Percentiles rank a stretch among this genome's conserved stretches.
These are phyloP conservation scores for Gorgonomyces haynaldii DNA, from an alignment of 192 early-diverging fungal species.

Conservation along the genomic window DNA sequence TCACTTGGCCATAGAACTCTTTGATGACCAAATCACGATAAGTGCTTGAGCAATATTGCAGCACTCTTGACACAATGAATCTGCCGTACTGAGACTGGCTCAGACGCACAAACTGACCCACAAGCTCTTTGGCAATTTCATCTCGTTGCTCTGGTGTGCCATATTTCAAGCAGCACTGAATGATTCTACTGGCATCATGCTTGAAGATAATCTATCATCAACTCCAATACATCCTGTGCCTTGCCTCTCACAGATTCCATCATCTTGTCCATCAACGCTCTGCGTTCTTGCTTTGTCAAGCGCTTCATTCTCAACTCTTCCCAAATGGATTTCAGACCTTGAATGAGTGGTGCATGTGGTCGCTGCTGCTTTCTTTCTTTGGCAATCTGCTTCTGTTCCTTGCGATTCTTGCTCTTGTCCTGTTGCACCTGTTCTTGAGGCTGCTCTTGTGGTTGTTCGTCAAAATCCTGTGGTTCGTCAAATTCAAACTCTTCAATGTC, in stretches of 20 bases:
- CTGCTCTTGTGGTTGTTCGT: too few relatives aligned
- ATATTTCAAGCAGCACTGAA: constrained; percentile 87
- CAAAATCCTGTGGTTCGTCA: too few relatives aligned
- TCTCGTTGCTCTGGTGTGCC: constrained; percentile 65
- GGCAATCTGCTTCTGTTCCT: constrained; percentile 26
- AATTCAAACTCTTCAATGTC: too few relatives aligned
- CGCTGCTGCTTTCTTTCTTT: constrained; percentile 53
- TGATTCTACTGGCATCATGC: constrained; percentile 86
- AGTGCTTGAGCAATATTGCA: constrained; percentile 69
- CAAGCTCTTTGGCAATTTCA: constrained; percentile 68
- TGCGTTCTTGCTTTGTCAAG: constrained; percentile 49
- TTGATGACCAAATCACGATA: constrained; percentile 58
- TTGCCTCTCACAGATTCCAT: constrained; percentile 72
- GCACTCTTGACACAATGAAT: constrained; percentile 75
- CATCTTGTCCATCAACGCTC: constrained; percentile 59
- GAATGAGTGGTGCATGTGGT: constrained; percentile 59
- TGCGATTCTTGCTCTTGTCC: too few relatives aligned
- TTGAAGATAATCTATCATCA: constrained; percentile 64
- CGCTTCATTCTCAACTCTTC: constrained; percentile 69
- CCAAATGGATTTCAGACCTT: constrained; percentile 70
- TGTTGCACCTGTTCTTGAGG: too few relatives aligned
- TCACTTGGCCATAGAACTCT: constrained; percentile 69
- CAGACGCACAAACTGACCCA: constrained; percentile 61
- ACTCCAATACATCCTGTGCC: constrained; percentile 50
- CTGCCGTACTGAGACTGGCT: constrained; percentile 73